Evolutionary conservation across 768 basidiomycete species (phyloP).

Genomic region (Macrolepiota dolichaula): DNA sequence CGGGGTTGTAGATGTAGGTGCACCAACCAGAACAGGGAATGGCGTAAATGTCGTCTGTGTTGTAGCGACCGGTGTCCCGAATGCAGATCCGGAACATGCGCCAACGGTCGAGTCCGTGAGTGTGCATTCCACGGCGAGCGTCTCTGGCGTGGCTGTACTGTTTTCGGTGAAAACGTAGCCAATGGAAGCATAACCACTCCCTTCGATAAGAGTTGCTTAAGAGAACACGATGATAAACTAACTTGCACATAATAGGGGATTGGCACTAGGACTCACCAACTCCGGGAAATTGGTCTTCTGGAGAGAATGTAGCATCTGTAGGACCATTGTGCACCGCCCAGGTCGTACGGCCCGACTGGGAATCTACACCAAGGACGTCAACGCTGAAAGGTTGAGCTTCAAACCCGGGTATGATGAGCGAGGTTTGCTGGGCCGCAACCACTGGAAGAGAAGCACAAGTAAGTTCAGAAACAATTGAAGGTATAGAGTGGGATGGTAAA

Average conservation of each 20-base stretch:
- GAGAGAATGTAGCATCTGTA: background rate
- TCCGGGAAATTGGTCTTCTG: conserved; percentile 1
- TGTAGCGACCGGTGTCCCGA: background rate
- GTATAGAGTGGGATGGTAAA: background rate
- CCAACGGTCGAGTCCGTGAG: background rate
- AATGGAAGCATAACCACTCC: background rate
- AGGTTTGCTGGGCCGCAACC: conserved; percentile 21
- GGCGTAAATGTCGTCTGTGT: background rate
- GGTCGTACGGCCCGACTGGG: conserved; percentile 21
- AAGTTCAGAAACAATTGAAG: background rate
- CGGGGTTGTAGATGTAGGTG: background rate
- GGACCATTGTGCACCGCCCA: conserved; percentile 18
- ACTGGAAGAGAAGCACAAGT: background rate
- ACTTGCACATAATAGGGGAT: background rate
- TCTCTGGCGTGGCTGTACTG: background rate
- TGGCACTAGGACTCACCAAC: background rate
- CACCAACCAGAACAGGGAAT: conserved; percentile 1
- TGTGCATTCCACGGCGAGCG: background rate
- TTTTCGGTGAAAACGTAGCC: background rate
- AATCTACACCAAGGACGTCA: conserved; percentile 23
- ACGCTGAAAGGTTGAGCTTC: conserved; percentile 27
- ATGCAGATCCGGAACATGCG: background rate
- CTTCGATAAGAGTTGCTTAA: background rate
- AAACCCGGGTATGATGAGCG: conserved; percentile 23
- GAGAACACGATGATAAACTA: background rate